phyloP scores from a whole-genome alignment of 352 stramenopile species.

The Globisporangium ultimum region DNA sequence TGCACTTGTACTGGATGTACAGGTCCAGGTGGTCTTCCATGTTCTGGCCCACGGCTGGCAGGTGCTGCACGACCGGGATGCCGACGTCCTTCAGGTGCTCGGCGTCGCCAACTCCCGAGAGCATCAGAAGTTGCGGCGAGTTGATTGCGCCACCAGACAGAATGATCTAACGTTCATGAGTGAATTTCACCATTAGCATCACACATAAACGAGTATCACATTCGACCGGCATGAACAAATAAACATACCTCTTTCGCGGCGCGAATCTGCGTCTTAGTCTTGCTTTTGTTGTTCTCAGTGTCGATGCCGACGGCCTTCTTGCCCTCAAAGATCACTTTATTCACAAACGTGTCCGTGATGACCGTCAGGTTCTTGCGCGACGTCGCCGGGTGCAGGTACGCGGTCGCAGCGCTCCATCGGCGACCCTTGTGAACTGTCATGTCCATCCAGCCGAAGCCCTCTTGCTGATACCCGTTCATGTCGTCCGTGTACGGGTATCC shows the following conservation, averaged over 20 bases:
- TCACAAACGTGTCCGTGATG: conserved; percentile 80
- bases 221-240: not conserved
- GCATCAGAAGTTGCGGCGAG: conserved; percentile 85
- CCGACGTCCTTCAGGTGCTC: conserved; percentile 72
- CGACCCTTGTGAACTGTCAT: conserved; percentile 81
- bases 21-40: conserved; percentile 89
- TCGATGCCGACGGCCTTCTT: conserved; percentile 76
- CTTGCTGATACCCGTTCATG: conserved; percentile 89
- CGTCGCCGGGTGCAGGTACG: conserved; percentile 73
- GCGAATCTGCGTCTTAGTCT: conserved; percentile 41
- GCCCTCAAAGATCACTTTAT: conserved; percentile 81
- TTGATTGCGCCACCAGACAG: conserved; percentile 86
- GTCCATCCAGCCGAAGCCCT: conserved; percentile 90
- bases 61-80: conserved; percentile 70
- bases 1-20: conserved; percentile 89
- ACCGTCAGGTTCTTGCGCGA: conserved; percentile 70
- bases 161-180: conserved; percentile 42
- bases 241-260: conserved; percentile 66
- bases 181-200: not conserved
- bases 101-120: conserved; percentile 80
- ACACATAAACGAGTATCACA: not conserved
- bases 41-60: conserved; percentile 82
- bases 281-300: conserved; percentile 60
- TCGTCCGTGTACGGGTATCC: conserved; percentile 87
- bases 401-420: conserved; percentile 75